These are phyloP conservation scores for Friedmanniomyces simplex DNA, from an alignment of 495 filamentous ascomycete genomes.

Conservation along the genomic window DNA sequence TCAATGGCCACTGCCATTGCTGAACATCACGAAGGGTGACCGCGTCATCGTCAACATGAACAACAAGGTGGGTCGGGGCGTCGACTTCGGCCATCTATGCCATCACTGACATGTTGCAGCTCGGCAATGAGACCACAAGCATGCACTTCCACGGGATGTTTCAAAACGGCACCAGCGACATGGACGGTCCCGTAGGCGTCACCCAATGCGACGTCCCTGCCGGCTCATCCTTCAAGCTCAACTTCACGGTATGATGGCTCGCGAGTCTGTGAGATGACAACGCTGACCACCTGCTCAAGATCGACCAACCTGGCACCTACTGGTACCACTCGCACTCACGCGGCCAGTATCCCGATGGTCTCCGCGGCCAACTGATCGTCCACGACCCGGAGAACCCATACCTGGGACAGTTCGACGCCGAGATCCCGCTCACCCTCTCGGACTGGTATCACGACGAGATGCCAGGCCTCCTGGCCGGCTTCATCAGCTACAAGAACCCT, in stretches of 20 bases:
- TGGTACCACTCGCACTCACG: constrained; percentile 71
- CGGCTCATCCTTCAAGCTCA: constrained; percentile 56
- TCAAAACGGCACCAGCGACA: constrained; percentile 55
- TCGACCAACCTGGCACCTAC: constrained; percentile 63
- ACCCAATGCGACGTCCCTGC: constrained; percentile 61
- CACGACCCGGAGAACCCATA: constrained; percentile 56
- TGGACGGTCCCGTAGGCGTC: constrained; percentile 63
- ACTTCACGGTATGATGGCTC: constrained; percentile 53
- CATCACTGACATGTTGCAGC: constrained; percentile 14
- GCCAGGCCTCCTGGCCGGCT: constrained; percentile 34
- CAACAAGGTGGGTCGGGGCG: constrained; percentile 38
- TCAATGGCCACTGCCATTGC: constrained; percentile 63
- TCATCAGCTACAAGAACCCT: constrained; percentile 41
- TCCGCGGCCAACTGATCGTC: constrained; percentile 60
- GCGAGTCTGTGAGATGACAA: too few species aligned
- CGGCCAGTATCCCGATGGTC: constrained; percentile 66
- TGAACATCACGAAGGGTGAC: constrained; percentile 62
- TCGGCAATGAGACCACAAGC: constrained; percentile 58
- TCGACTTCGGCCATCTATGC: not conserved
- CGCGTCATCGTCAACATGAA: constrained; percentile 58
- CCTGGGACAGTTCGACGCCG: constrained; percentile 52
- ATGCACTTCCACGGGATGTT: constrained; percentile 77
- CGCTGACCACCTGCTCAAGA: constrained; percentile 26
- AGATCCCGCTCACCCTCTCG: constrained; percentile 49
- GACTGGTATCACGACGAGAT: constrained; percentile 53